Evolutionary conservation across 495 filamentous ascomycete genomes (phyloP).

Genomic region (Staphylotrichum longicolle): DNA sequence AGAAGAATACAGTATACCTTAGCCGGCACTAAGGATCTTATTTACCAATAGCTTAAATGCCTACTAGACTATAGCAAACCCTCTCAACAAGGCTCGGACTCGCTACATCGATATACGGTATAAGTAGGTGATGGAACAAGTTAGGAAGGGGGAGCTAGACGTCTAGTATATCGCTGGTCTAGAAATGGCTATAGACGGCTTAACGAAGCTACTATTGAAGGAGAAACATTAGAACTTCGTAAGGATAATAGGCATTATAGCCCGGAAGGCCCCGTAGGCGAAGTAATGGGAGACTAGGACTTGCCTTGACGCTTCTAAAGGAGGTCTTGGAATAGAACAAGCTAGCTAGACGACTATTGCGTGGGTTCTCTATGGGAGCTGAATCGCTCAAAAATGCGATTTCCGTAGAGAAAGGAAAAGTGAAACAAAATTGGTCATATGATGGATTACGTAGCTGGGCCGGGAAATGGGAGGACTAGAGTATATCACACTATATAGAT

Average conservation of each 20-base stretch:
- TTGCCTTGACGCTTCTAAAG: too few relatives aligned
- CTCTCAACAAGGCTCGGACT: not conserved
- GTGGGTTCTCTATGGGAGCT: too few relatives aligned
- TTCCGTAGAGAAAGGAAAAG: too few relatives aligned
- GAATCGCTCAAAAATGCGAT: too few relatives aligned
- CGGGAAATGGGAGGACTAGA: too few relatives aligned
- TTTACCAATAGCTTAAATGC: conserved; percentile 11
- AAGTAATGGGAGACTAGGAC: too few relatives aligned
- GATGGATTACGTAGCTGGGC: too few relatives aligned
- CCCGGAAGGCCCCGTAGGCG: not conserved
- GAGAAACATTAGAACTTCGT: conserved; percentile 4
- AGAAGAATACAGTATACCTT: not conserved
- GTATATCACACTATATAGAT: too few relatives aligned
- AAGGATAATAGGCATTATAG: not conserved
- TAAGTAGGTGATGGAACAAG: conserved; percentile 10
- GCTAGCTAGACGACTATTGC: too few relatives aligned
- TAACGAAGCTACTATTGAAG: conserved; percentile 3
- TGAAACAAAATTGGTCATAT: too few relatives aligned
- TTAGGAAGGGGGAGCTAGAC: not conserved
- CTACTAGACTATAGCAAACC: not conserved
- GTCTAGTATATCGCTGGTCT: not conserved
- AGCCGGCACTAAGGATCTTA: not conserved
- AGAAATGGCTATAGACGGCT: not conserved
- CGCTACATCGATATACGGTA: not conserved
- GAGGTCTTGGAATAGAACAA: too few relatives aligned